These are phyloP conservation scores for Cercophora scortea DNA, from an alignment of 495 filamentous ascomycete species.

Conservation along the genomic window DNA sequence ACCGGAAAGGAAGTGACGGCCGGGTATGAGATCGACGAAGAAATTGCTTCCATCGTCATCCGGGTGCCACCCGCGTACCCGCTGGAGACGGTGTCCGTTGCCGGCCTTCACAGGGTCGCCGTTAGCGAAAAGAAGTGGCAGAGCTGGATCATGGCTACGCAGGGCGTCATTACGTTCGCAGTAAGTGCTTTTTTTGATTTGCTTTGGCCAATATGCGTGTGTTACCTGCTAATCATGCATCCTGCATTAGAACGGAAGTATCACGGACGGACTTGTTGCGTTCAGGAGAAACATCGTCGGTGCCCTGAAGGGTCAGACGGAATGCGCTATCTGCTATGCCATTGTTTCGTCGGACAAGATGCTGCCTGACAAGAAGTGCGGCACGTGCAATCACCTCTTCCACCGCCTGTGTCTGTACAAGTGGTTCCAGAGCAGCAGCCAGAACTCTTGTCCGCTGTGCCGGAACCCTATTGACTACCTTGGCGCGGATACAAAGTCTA, in stretches of 20 bases:
- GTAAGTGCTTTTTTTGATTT: constrained; percentile 25
- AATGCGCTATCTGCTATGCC: constrained; percentile 96
- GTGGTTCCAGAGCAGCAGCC: constrained; percentile 92
- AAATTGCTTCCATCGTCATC: constrained; percentile 69
- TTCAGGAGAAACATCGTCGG: constrained; percentile 80
- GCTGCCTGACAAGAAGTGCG: constrained; percentile 83
- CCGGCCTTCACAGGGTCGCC: constrained; percentile 71
- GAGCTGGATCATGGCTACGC: constrained; percentile 73
- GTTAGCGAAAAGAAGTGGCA: constrained; percentile 87
- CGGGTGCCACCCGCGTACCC: constrained; percentile 74
- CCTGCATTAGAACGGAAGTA: constrained; percentile 53
- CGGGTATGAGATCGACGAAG: constrained; percentile 80
- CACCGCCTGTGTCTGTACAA: constrained; percentile 84
- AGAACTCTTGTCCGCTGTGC: constrained; percentile 84
- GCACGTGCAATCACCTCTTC: constrained; percentile 91
- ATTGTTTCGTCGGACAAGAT: constrained; percentile 81
- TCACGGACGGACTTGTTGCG: constrained; percentile 75
- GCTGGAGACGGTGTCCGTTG: constrained; percentile 66
- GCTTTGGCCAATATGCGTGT: neutral
- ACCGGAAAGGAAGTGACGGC: constrained; percentile 68
- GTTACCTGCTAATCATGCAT: constrained; percentile 1
- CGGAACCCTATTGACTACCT: constrained; percentile 71
- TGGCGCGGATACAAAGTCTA: constrained; percentile 16
- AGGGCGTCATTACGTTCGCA: constrained; percentile 87
- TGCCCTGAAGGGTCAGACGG: constrained; percentile 83